A percentile compares a stretch with the other conserved stretches of the same genome.
These are phyloP conservation scores for Volvox carteri DNA, from an alignment of 163 green algal genomes.

Conservation along the genomic window DNA sequence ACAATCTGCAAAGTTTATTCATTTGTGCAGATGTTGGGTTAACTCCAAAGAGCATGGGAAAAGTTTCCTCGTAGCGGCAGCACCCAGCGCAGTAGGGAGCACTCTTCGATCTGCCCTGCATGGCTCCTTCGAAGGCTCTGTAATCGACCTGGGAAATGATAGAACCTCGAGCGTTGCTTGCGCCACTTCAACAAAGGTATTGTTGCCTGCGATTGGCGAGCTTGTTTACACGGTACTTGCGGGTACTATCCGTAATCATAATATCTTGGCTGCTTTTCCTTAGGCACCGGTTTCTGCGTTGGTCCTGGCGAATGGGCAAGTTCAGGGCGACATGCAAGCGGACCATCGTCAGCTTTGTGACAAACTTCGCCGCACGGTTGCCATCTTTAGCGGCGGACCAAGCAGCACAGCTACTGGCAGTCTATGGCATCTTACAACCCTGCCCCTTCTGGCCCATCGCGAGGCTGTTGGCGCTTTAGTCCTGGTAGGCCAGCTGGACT, in stretches of 20 bases:
- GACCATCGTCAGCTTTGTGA: constrained; percentile 12
- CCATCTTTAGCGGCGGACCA: neutral
- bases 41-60: neutral
- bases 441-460: neutral
- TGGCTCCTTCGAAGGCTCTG: neutral
- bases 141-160: neutral
- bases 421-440: neutral
- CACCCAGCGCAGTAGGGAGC: neutral
- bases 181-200: constrained; percentile 9
- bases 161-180: neutral
- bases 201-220: neutral
- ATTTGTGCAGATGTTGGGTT: constrained; percentile 8
- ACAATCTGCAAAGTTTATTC: neutral
- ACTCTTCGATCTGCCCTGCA: neutral
- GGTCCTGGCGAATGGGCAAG: neutral
- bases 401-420: neutral
- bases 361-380: neutral
- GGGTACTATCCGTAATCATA: too few relatives aligned
- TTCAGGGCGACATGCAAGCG: neutral
- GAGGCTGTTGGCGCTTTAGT: neutral
- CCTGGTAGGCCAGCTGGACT: neutral
- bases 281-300: neutral
- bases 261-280: neutral
- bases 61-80: neutral
- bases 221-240: neutral